Evolutionary conservation across 352 stramenopile genomes (phyloP).

Genomic region (Globisporangium emineosum): DNA sequence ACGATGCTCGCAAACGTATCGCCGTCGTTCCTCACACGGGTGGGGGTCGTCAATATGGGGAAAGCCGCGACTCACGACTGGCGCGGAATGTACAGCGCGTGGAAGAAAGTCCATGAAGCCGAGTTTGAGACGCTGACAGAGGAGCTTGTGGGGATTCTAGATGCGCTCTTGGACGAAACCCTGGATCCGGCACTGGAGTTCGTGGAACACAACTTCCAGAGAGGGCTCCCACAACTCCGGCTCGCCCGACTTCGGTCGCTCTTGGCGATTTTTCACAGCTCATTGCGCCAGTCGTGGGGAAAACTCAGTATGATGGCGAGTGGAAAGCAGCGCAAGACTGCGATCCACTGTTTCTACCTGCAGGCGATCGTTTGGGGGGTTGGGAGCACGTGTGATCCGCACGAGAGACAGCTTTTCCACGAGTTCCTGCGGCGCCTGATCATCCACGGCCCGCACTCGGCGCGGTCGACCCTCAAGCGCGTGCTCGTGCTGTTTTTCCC

Average conservation of each 20-base stretch:
- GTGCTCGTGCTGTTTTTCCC: constrained; percentile 53
- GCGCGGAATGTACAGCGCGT: constrained; percentile 34
- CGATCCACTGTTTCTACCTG: constrained; percentile 62
- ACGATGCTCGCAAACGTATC: constrained; percentile 41
- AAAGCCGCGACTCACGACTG: constrained; percentile 12
- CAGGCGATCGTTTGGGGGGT: constrained; percentile 75
- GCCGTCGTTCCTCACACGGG: constrained; percentile 47
- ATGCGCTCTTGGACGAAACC: constrained; percentile 37
- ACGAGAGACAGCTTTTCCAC: constrained; percentile 63
- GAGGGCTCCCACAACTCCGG: constrained; percentile 12
- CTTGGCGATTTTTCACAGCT: constrained; percentile 53
- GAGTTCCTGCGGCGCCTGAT: constrained; percentile 58
- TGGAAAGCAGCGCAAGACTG: constrained; percentile 55
- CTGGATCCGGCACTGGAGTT: constrained; percentile 44
- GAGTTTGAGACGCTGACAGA: constrained; percentile 30
- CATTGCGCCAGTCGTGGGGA: constrained; percentile 42
- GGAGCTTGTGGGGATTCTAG: constrained; percentile 46
- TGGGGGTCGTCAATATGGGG: constrained; percentile 40
- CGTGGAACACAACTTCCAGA: constrained; percentile 36
- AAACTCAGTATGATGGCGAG: constrained; percentile 59
- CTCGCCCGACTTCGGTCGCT: constrained; percentile 22
- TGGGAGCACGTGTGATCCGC: constrained; percentile 37
- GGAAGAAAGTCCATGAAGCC: constrained; percentile 32
- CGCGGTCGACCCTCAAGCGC: constrained; percentile 55
- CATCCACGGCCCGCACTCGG: constrained; percentile 37